phyloP scores from a whole-genome alignment of 768 basidiomycete genomes.

The Boletus sp. region DNA sequence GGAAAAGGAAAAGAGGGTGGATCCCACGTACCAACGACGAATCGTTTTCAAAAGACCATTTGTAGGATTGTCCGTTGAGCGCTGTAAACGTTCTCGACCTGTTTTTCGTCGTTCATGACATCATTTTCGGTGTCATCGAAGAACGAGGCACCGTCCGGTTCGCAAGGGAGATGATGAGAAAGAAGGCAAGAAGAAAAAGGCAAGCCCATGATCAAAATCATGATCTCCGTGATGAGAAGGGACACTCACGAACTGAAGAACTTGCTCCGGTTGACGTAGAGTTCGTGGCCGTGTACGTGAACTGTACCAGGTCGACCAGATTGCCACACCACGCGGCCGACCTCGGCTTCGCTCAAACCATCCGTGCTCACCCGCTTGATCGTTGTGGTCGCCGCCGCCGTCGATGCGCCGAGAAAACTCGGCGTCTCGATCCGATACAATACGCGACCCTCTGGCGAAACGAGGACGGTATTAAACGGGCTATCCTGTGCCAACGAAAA shows the following conservation, averaged over 20 bases:
- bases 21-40: constrained; percentile 26
- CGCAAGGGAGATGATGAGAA: neutral
- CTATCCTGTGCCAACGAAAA: constrained; percentile 32
- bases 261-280: constrained; percentile 24
- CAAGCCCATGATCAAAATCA: constrained; percentile 3
- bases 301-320: constrained; percentile 28
- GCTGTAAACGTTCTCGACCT: constrained; percentile 35
- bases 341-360: constrained; percentile 24
- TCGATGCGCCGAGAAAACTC: constrained; percentile 7
- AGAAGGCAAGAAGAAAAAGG: neutral
- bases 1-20: neutral
- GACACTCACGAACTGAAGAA: constrained; percentile 33
- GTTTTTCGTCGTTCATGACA: neutral
- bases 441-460: constrained; percentile 29
- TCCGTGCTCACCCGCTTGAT: constrained; percentile 26
- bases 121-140: neutral
- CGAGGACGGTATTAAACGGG: constrained; percentile 32
- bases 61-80: constrained; percentile 34
- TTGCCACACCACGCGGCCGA: constrained; percentile 32
- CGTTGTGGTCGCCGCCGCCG: constrained; percentile 19
- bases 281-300: constrained; percentile 27
- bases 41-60: constrained; percentile 35
- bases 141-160: neutral
- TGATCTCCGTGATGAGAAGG: neutral
- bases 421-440: constrained; percentile 33